Base-by-base conservation (phyloP, 2,329 filamentous ascomycete species). In the Aspergillus versicolor region DNA sequence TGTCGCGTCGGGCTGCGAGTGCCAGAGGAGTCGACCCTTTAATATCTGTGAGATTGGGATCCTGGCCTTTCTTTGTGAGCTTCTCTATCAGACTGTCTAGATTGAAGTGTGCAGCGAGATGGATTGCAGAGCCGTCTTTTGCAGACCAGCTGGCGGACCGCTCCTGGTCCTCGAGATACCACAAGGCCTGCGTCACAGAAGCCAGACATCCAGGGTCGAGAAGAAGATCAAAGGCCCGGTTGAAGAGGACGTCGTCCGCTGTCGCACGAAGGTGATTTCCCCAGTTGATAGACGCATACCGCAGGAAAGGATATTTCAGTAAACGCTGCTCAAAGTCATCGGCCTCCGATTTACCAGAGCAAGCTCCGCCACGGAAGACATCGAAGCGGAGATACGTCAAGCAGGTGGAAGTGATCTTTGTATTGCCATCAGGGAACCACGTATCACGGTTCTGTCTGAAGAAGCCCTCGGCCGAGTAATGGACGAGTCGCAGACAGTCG, bases 281-380 rank as follows among this genome's bases (percentile, higher is more conserved):
- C 55, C 55, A 57, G 38, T 52, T 49, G 27, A 57, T 32, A 4
- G 49, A 41, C 5, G 55, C 55, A 49, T 57, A 57, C 21, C 40
- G 38, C 8, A 57, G 30, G 19, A 57, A 53, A 1, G 55, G 55
- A 38, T 57, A 53, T 9, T 24, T 53, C 21, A 45, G 19, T 2
- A 57, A 21, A 17, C 55, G 49, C 4, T 6, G 8, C 3, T 53
- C 43, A 12, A 57, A 53, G 27, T 57, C 55, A 1, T 27, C 27
- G 3, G 37, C 43, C 44, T 57, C 55, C 13, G 49, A 48, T 11
- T 43, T 38, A 2, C 55, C 55, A 15, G 49, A 44, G 40, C 55
- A 57, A 15, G 55, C 49, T 12, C 55, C 55, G 3, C 27, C 22
- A 2, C 42, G 22, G 37, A 57, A 57, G 7, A n/a, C 32, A 21